Percentiles rank a stretch among this genome's conserved stretches.
These are phyloP conservation scores for Parsonsia alboflavescens DNA, from an alignment of 257 asterid genomes.

Conservation along the genomic window DNA sequence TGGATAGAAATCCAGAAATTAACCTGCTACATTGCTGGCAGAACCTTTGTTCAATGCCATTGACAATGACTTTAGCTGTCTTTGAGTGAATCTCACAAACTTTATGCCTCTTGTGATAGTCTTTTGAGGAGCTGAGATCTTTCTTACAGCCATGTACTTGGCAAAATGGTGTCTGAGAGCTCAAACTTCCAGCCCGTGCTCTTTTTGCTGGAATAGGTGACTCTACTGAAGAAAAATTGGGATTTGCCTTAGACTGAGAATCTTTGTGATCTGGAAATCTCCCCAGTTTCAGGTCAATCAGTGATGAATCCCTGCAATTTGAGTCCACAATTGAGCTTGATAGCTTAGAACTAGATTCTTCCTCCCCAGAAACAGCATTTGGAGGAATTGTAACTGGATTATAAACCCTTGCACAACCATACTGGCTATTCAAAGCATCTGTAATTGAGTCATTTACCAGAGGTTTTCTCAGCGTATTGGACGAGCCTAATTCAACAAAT, in stretches of 20 bases:
- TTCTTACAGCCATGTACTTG: constrained; percentile 43
- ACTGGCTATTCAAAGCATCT: constrained; percentile 19
- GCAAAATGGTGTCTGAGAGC: constrained; percentile 29
- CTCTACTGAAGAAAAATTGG: constrained; percentile 19
- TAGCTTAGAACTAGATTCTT: constrained; percentile 30
- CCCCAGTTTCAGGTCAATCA: constrained; percentile 41
- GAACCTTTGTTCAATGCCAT: constrained; percentile 45
- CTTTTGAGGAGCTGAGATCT: constrained; percentile 40
- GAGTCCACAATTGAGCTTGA: constrained; percentile 28
- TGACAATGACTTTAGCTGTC: constrained; percentile 38
- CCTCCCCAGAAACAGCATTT: constrained; percentile 20
- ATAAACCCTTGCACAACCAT: constrained; percentile 8
- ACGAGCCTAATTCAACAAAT: constrained; percentile 24
- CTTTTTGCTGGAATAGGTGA: constrained; percentile 28
- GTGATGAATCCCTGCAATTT: constrained; percentile 23
- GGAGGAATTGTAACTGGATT: constrained; percentile 5
- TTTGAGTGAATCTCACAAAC: constrained; percentile 50
- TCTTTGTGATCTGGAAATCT: constrained; percentile 30
- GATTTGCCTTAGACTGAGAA: constrained; percentile 9
- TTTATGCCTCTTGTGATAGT: constrained; percentile 46
- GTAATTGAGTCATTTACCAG: constrained; percentile 21
- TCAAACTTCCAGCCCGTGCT: constrained; percentile 30
- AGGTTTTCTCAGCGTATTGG: constrained; percentile 20
- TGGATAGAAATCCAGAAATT: not conserved
- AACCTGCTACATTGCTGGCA: constrained; percentile 58